Conservation (phyloP, 495 filamentous ascomycete genomes). For the Xeromyces bisporus region DNA sequence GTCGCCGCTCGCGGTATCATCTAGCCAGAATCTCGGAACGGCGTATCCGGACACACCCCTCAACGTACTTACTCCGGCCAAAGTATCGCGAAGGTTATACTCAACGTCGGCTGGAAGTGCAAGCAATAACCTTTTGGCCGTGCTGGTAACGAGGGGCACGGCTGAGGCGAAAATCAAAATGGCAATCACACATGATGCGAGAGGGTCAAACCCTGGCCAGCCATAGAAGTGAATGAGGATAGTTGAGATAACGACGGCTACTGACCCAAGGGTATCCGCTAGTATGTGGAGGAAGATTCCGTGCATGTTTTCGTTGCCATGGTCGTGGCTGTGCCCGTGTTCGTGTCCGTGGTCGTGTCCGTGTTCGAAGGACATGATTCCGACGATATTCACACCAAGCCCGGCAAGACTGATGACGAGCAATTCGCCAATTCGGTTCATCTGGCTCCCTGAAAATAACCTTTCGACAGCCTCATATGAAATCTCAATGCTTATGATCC, state of each 20-base stretch:
- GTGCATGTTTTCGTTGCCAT: conserved; percentile 96
- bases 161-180: conserved; percentile 81
- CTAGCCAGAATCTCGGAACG: conserved; percentile 87
- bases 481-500: conserved; percentile 90
- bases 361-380: conserved; percentile 73
- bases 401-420: conserved; percentile 74
- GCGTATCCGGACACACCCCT: conserved; percentile 73
- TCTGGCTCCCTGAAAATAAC: conserved; percentile 60
- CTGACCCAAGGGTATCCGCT: conserved; percentile 85
- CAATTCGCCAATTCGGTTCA: conserved; percentile 71
- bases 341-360: conserved; percentile 40
- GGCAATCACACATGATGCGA: conserved; percentile 88
- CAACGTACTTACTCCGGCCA: conserved; percentile 68
- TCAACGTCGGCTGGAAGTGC: conserved; percentile 74
- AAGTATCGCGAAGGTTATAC: conserved; percentile 69
- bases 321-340: conserved; percentile 52
- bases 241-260: conserved; percentile 87
- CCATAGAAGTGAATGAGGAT: conserved; percentile 66
- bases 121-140: conserved; percentile 64
- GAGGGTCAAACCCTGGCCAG: conserved; percentile 90
- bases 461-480: conserved; percentile 88
- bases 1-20: conserved; percentile 38
- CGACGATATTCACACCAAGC: conserved; percentile 76
- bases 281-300: conserved; percentile 97
- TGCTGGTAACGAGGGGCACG: conserved; percentile 70